Base-by-base conservation (phyloP, 495 filamentous ascomycete genomes). In the Chaetomidium leptoderma region DNA sequence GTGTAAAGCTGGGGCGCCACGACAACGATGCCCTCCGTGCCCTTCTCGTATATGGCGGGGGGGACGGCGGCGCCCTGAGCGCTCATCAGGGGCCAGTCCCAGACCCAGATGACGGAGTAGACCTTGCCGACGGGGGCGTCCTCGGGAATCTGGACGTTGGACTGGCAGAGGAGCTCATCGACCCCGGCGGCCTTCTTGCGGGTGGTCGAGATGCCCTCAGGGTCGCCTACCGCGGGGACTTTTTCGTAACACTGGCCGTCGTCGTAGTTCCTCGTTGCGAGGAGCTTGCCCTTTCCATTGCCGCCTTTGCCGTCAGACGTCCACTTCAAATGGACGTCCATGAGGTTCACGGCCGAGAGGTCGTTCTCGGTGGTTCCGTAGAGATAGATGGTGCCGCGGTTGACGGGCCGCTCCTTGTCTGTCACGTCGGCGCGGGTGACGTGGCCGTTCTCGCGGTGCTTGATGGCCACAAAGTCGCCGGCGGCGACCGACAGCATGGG, bases 21-120 rank as follows among this genome's bases (percentile, higher is more conserved):
- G 58, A n/a, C n/a, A 81, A 84, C 21, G 80, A 79, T 0, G 79
- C 27, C 37, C 9, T 11, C 30, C 19, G 55, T 37, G 16, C 10
- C 63, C 33, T 63, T 58, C 46, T 68, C 11, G 60, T 48, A 66
- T 24, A 44, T 61, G 13, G 59, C 58, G 23, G 70, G 69, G 19
- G 68, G 46, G 16, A 70, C 64, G 17, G 67, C 62, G 14, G 63
- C 57, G 9, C 70, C 70, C 4, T 29, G 26, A 1, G 43, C 62
- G 23, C 66, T 67, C 14, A 80, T 70, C 13, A 69, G 70, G 0
- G 87, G 85, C 90, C 90, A 97, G 61, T 95, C 85, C 91, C 91
- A 96, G 5, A 95, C 84, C 91, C 91, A 97, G 72, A 96, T 92
- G 39, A 93, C 68, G 0, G 90, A 90, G 59, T 86, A 86, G 29